Percentiles rank a stretch among this genome's conserved stretches.
Conservation (phyloP, 176 grass and related monocot genomes). For the Poa pratensis region DNA sequence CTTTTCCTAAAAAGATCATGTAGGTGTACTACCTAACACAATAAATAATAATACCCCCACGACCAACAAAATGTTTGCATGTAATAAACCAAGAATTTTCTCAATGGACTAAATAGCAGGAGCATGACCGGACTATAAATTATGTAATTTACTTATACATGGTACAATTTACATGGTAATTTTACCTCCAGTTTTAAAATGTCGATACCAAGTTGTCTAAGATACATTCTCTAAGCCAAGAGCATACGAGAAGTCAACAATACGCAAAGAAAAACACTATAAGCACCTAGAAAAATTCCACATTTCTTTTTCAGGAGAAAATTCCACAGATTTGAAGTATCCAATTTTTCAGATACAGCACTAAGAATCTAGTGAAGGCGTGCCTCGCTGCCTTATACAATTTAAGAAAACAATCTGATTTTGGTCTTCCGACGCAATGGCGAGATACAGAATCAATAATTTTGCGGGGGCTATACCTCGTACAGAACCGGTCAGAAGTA, state of each 20-base stretch:
- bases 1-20: background rate
- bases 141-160: background rate
- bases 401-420: background rate
- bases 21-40: conserved; percentile 23
- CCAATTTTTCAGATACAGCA: background rate
- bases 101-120: conserved; percentile 11
- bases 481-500: background rate
- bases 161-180: background rate
- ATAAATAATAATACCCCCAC: background rate
- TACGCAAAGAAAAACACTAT: background rate
- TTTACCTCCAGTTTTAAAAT: background rate
- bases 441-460: conserved; percentile 30
- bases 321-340: background rate
- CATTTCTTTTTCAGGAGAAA: background rate
- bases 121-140: conserved; percentile 8
- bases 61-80: background rate
- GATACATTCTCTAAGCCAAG: background rate
- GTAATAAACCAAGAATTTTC: background rate
- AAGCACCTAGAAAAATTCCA: background rate
- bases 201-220: background rate
- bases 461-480: background rate
- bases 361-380: background rate
- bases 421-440: conserved; percentile 5
- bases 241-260: conserved; percentile 27
- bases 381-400: background rate